Evolutionary conservation across 73 alveolate species (phyloP), one percentile per base, ranked within the genome.

Genomic region (Paramecium bursaria): DNA sequence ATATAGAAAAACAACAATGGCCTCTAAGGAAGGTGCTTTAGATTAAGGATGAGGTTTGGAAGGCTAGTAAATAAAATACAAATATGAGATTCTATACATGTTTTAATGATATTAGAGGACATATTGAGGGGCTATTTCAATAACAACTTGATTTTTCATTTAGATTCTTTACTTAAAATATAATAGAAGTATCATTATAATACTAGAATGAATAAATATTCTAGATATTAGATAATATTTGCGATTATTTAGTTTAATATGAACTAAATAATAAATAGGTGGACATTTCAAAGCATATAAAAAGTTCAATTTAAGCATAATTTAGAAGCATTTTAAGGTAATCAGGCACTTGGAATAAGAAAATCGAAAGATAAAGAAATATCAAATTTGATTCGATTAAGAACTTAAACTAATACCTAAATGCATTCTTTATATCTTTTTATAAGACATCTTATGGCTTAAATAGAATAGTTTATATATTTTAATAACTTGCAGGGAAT

Each of bases 141-240:
- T 42, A 67, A 39, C 13, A 67, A 67, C 21, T 67, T 21, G 82
- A 67, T 11, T 35, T 39, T 67, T 31, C 82, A 2, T 67, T 25
- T 67, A 29, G 82, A 31, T 67, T 67, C 39, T 67, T 67, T 15
- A 67, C 82, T 67, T 5, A 67, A 42, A 67, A 67, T n/a, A 67
- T 67, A 1, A 21, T 67, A 6, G 2, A 31, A 14, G 27, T 42
- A 0, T 67, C 44, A 39, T 42, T 67, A 67, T 42, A 57, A 57
- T 11, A 29, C 3, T 21, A 57, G 44, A 10, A 31, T 39, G 55
- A 67, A 10, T 44, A 31, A 35, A 11, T 67, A 67, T 67, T 15
- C 7, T 25, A 19, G 19, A 67, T 42, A 47, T 42, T 67, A n/a
- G 54, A 31, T 3, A 67, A 47, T 35, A 67, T 67, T 53, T 67